phyloP scores from a whole-genome alignment of 495 filamentous ascomycete genomes.

The Talaromyces wortmannii region DNA sequence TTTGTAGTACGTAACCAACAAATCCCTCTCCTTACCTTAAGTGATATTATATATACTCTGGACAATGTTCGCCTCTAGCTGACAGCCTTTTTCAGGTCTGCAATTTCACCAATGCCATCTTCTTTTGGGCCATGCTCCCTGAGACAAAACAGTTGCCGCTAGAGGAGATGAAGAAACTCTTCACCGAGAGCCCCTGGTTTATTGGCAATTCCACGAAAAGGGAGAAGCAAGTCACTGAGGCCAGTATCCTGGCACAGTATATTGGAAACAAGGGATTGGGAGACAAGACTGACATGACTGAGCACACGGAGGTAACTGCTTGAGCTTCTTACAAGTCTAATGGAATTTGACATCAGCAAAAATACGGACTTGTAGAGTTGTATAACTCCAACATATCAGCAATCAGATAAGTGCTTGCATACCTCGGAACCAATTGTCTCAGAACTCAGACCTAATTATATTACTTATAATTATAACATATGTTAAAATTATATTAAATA shows the following conservation, averaged over 20 bases:
- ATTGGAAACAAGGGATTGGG: background rate
- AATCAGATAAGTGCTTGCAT: too few relatives aligned
- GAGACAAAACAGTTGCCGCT: constrained; percentile 61
- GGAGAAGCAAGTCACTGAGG: constrained; percentile 16
- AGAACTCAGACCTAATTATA: too few relatives aligned
- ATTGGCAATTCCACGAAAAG: constrained; percentile 52
- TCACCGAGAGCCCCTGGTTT: constrained; percentile 61
- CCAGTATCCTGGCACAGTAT: background rate
- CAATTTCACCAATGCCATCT: constrained; percentile 44
- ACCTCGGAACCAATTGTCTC: too few relatives aligned
- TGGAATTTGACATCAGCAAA: too few relatives aligned
- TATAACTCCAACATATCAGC: too few relatives aligned
- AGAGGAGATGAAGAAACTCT: constrained; percentile 66
- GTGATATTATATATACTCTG: background rate
- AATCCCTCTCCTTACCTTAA: background rate
- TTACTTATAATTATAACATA: too few relatives aligned
- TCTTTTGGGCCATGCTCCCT: constrained; percentile 57
- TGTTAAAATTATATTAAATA: too few relatives aligned
- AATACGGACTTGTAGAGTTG: too few relatives aligned
- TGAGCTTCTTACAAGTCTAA: too few relatives aligned
- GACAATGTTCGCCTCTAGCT: too few relatives aligned
- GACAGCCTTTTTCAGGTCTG: too few relatives aligned
- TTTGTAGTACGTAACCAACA: constrained; percentile 34
- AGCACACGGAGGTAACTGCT: background rate
- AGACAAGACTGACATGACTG: background rate